Base-by-base conservation (phyloP, 148 eudicot species). In the Salicornia ramosissima region DNA sequence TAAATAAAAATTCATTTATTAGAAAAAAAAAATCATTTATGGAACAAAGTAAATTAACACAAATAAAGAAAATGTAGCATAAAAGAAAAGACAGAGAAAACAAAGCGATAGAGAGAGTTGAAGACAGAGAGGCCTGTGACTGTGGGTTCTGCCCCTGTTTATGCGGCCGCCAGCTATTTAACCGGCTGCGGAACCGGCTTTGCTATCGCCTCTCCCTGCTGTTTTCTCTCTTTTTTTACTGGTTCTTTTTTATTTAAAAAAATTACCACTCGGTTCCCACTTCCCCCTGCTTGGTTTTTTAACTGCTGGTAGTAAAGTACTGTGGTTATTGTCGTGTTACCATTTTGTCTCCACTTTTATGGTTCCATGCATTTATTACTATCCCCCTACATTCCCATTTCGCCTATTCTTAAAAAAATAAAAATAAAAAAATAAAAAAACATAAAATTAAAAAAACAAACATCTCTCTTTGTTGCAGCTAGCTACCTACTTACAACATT, bases 81-180 rank as follows among this genome's bases (percentile, higher is more conserved):
- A 46, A 46, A 18, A 18, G 24, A 18, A 42, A 11, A 39, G 29
- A n/a, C 15, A 29, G 13, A 29, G n/a, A n/a, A 45, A n/a, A 69
- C 50, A 59, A 18, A 31, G n/a, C 30, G 40, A 18, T 15, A n/a
- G 13, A 33, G n/a, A 63, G 69, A n/a, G n/a, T n/a, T n/a, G n/a
- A 64, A 52, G 62, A 16, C 62, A 72, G 9, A 52, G 52, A 64
- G 10, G 11, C 24, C 31, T 43, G n/a, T n/a, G n/a, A n/a, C n/a
- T n/a, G n/a, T n/a, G n/a, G n/a, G n/a, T n/a, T n/a, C 64, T 54
- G 76, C 54, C 15, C 76, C 76, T 73, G 30, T 22, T 73, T 52
- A 73, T 65, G 70, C 64, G 70, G 76, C 70, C 64, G 76, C 70
- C 76, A 73, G 64, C 70, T 64, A 26, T 73, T 64, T 73, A 62